phyloP scores from a whole-genome alignment of 1,284 basidiomycete species.

The Tilletiopsis washingtonensis region DNA sequence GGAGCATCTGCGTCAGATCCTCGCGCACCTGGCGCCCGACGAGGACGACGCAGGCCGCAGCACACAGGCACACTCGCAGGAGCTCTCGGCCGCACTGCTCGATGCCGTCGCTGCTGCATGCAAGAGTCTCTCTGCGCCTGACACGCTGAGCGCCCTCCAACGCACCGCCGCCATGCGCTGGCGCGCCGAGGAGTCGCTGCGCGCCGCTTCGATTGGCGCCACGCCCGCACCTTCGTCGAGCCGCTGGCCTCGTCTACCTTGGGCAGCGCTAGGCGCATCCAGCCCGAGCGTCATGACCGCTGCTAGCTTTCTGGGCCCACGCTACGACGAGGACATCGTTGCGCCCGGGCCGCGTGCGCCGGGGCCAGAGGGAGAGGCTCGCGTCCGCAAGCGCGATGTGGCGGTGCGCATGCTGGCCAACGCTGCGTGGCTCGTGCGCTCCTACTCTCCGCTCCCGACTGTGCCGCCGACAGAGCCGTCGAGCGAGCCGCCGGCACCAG shows the following conservation, averaged over 20 bases:
- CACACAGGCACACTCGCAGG: no score
- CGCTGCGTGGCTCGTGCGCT: constrained; percentile 25
- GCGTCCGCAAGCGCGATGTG: constrained; percentile 34
- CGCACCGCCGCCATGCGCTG: constrained; percentile 33
- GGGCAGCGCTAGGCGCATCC: neutral
- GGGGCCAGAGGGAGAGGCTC: constrained; percentile 10
- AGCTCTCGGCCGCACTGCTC: no score
- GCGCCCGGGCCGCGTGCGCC: no score
- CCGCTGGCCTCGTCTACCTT: neutral
- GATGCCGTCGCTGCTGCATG: neutral
- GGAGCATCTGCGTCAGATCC: constrained; percentile 16
- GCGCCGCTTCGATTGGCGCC: constrained; percentile 1
- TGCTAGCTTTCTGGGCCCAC: no score
- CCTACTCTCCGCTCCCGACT: neutral
- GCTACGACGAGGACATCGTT: no score
- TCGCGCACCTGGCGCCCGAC: no score
- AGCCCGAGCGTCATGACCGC: neutral
- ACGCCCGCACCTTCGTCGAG: neutral
- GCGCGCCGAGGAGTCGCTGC: constrained; percentile 31
- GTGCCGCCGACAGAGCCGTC: no score
- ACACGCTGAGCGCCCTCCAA: constrained; percentile 23
- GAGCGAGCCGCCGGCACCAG: no score
- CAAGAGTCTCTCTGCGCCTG: neutral
- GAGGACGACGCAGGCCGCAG: no score
- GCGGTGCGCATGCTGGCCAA: constrained; percentile 35